These are phyloP conservation scores for Lepidium africanum DNA, from an alignment of 345 rosid genomes.

Conservation along the genomic window DNA sequence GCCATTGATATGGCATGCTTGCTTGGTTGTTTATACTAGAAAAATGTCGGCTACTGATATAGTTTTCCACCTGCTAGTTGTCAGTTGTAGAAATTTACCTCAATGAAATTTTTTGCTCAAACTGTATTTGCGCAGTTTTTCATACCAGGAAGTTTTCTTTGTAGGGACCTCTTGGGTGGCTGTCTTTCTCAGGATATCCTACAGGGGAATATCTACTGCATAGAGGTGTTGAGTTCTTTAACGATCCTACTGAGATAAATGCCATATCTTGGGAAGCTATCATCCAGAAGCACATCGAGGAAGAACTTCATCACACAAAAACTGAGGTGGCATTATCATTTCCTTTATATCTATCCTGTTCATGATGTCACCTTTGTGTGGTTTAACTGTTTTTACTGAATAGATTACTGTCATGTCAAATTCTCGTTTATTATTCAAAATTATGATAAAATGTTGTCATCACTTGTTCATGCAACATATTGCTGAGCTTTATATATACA, in stretches of 20 bases:
- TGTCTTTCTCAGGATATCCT: constrained; percentile 69
- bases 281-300: constrained; percentile 78
- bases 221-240: constrained; percentile 63
- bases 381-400: constrained; percentile 4
- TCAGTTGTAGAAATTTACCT: not conserved
- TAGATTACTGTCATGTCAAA: not conserved
- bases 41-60: not conserved
- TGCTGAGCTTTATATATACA: not conserved
- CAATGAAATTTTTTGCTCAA: constrained; percentile 1
- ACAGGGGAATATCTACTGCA: constrained; percentile 55
- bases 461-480: constrained; percentile 6
- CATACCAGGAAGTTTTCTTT: constrained; percentile 16
- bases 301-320: constrained; percentile 76
- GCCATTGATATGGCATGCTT: not conserved
- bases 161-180: constrained; percentile 98
- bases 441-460: constrained; percentile 11
- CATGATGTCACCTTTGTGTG: not conserved
- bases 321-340: constrained; percentile 41
- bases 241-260: constrained; percentile 56
- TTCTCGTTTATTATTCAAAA: not conserved
- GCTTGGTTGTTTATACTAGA: not conserved
- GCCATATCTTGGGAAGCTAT: constrained; percentile 93
- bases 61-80: constrained; percentile 8
- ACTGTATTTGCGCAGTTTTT: not conserved
- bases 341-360: constrained; percentile 13